Base-by-base conservation (phyloP, 768 basidiomycete genomes). In the Polyporus arcularius region DNA sequence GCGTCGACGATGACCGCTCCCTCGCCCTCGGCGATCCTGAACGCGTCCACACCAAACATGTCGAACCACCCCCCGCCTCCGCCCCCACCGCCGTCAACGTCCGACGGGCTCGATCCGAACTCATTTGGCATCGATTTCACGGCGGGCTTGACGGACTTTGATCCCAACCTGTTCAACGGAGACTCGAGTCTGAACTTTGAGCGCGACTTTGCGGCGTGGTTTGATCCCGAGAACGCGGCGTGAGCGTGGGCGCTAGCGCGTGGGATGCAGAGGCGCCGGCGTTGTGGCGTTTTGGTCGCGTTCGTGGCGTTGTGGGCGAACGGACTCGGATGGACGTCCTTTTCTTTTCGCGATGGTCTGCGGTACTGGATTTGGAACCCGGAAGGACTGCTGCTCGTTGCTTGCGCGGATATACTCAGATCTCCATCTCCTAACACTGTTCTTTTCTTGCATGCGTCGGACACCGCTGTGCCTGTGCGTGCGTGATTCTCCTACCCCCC, bases 131-230 rank as follows among this genome's bases (percentile, higher is more conserved):
- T 60, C 16, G 83, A 83, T 35, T 83, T 85, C 53, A 73, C 74
- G 21, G 72, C 58, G 49, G 70, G 75, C 28, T 60, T 83, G 68
- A 26, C 21, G 21, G 72, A 74, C 45, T 75, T 78, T 47, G 76
- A 75, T 32, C 26, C 68, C 31, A 62, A 68, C 14, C 9, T 59
- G 2, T 58, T 63, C 28, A 48, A 48, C 3, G 14, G 53, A 5
- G 56, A 50, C 61, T 28, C 55, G 48, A 64, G 53, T 59, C 73
- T 88, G 69, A 84, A 87, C 67, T 88, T 89, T 64, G 88, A 88
- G 71, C 77, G 86, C 68, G 88, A 89, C 67, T 90, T 90, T 72
- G 85, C 86, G 57, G 85, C 88, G 67, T 90, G 88, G 88, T 89
- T 90, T 65, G 86, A 85, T 68, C 81, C 80, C 6, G 82, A 86